phyloP scores from a whole-genome alignment of 306 rosid species.

The Boehmeria nivea region DNA sequence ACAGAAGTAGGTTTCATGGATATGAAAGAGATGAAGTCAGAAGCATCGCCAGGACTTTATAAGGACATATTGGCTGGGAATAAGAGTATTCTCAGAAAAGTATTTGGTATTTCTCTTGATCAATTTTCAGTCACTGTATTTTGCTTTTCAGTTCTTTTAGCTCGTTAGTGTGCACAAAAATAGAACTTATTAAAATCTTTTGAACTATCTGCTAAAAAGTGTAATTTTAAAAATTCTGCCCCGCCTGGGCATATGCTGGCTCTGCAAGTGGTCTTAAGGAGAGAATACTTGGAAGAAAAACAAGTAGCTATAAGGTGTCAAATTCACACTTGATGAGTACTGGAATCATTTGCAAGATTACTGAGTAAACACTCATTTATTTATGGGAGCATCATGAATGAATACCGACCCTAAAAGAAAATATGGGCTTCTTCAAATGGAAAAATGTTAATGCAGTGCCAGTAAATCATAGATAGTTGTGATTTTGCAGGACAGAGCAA shows the following conservation, averaged over 20 bases:
- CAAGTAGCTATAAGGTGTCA: background rate
- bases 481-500: conserved; percentile 72
- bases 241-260: too few species aligned
- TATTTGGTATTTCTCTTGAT: conserved; percentile 58
- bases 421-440: too few species aligned
- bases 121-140: background rate
- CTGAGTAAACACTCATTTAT: too few species aligned
- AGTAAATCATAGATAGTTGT: background rate
- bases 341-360: background rate
- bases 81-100: conserved; percentile 71
- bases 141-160: too few species aligned
- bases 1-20: conserved; percentile 78
- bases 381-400: too few species aligned
- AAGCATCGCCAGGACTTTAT: conserved; percentile 54
- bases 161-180: too few species aligned
- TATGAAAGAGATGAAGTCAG: conserved; percentile 60
- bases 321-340: background rate
- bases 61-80: conserved; percentile 71
- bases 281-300: too few species aligned
- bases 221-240: too few species aligned
- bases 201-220: too few species aligned
- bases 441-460: background rate
- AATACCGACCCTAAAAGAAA: too few species aligned
- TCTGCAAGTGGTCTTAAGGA: too few species aligned
- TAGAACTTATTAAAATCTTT: too few species aligned